Base-by-base conservation (phyloP, 371 early-diverging fungal species). In the Circinella umbellata region DNA sequence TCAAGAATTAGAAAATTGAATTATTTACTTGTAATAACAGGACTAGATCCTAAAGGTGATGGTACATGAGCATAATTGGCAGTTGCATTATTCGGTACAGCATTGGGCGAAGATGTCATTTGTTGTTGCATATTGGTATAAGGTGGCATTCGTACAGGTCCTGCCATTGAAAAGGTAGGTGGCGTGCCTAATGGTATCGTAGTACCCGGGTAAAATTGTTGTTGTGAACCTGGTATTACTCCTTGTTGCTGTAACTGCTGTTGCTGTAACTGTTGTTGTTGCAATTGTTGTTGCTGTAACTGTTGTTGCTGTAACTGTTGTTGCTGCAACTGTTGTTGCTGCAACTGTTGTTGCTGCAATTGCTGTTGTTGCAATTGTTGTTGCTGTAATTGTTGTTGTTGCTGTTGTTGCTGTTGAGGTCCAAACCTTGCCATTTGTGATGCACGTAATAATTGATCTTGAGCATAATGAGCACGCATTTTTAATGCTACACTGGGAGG, bases 41-140 rank as follows among this genome's bases (percentile, higher is more conserved):
- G 65, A 53, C 65, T 64, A 0, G 65, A 49, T 36, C 65, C 65
- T n/a, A 53, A 36, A 4, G 53, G 53, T 8, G 65, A 64, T 8
- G 65, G 65, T 36, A 53, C 65, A n/a, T 64, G 65, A 17, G 65
- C 38, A 64, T 64, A 64, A 15, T 39, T 47, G 11, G 42, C 42
- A 42, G 60, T 9, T 20, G 57, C 11, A 34, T 61, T 62, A 49
- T 55, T 20, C 47, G 71, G 62, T 53, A 63, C 35, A 27, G 69
- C 42, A 46, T 61, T 42, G 0, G 62, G 42, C 39, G 66, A 37
- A 27, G 39, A 39, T 37, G 66, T 20, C 14, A 61, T 48, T 36
- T 57, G 57, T 42, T 6, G 42, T 34, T 57, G 57, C 57, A 57
- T 57, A 8, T 18, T 57, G 57, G 57, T 57, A 57, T 57, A 57